Base-by-base conservation (phyloP, 2,329 filamentous ascomycete species). In the Diaporthe velutina region DNA sequence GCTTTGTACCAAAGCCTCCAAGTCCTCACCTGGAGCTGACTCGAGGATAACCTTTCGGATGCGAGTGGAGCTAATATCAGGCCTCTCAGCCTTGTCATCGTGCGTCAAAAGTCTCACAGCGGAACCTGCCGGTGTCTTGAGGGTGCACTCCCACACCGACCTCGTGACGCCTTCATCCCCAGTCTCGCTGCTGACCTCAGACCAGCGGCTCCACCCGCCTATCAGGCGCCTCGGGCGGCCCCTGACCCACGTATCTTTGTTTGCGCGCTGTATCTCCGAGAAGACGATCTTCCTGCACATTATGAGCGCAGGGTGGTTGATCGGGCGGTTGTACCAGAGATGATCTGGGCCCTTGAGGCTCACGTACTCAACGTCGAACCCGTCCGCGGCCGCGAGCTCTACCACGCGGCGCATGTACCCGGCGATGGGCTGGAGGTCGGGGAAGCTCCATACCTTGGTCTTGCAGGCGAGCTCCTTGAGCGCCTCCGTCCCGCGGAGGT, bases 301-400 rank as follows among this genome's bases (percentile, higher is more conserved):
- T 4, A 28, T 25, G 4, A 42, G 13, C 25, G 58, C 17, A 12
- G 58, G 38, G 38, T 45, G 38, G 3, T 12, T 30, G 58, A 45
- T 30, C 2, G 38, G 38, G 12, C n/a, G 8, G 38, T 45, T 17
- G 17, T 8, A 45, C 25, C 17, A 13, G 2, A 64, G 5, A 17
- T 64, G 58, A 9, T 64, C 58, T 4, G 58, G 25, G 15, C 58
- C 58, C 58, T 64, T 64, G 8, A 64, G 58, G 22, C 58, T 45
- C 2, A 64, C 15, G 2, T 30, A 64, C 25, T 64, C 58, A 12
- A 64, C 17, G 0, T 12, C 15, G 25, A 45, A 45, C 25, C 58
- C 38, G 8, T 45, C 58, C 7, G 8, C 25, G 3, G 25, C 38
- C 3, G 58, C 38, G 1, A 64, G 38, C 2, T 22, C 6, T 25